These are phyloP conservation scores for Radiomyces spectabilis DNA, from an alignment of 192 early-diverging fungal species.

Conservation along the genomic window DNA sequence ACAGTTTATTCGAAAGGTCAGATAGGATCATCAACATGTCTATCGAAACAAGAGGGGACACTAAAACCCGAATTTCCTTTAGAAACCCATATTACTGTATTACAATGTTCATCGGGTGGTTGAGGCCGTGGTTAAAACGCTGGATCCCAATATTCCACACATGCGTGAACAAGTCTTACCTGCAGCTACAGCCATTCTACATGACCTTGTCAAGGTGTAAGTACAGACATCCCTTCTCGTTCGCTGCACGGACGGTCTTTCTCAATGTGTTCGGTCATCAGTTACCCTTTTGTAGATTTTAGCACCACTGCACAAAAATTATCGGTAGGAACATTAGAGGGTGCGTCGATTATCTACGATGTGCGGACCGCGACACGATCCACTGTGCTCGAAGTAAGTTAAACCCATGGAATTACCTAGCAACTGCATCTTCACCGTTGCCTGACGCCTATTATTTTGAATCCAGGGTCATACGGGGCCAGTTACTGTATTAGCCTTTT, in stretches of 20 bases:
- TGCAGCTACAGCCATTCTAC: conserved; percentile 44
- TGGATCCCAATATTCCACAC: conserved; percentile 71
- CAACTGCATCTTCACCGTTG: neutral
- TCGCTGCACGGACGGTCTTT: too few relatives aligned
- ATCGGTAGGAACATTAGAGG: conserved; percentile 70
- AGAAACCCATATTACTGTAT: conserved; percentile 66
- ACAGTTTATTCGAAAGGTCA: conserved; percentile 68
- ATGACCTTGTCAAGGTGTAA: conserved; percentile 58
- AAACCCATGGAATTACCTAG: neutral
- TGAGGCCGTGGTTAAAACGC: conserved; percentile 73
- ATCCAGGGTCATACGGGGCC: conserved; percentile 58
- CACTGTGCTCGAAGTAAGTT: conserved; percentile 61
- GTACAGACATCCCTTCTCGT: conserved; percentile 24
- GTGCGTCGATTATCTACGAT: conserved; percentile 72
- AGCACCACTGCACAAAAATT: conserved; percentile 67
- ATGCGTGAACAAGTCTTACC: conserved; percentile 63
- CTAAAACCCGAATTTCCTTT: neutral
- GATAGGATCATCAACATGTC: too few relatives aligned
- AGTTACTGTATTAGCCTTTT: conserved; percentile 66
- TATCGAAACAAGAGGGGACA: too few relatives aligned
- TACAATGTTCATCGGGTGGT: conserved; percentile 51
- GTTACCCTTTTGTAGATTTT: conserved; percentile 67
- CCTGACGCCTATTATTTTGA: neutral
- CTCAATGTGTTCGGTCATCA: too few relatives aligned
- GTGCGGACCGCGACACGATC: conserved; percentile 73